Base-by-base conservation (phyloP, 306 rosid species). In the Albizia julibrissin region DNA sequence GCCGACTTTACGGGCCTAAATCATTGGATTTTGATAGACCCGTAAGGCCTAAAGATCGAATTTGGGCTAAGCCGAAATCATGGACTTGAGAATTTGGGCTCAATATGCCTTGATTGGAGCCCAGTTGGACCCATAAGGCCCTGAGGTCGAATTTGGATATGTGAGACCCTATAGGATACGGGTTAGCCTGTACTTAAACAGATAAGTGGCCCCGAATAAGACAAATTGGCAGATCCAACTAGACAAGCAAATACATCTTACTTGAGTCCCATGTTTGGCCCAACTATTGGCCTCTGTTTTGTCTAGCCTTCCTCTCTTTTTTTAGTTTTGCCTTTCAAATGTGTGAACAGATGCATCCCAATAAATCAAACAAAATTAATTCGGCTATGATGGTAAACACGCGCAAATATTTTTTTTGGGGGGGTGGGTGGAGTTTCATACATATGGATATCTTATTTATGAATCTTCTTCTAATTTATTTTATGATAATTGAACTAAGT, bases 21-120 rank as follows among this genome's bases (percentile, higher is more conserved):
- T 43, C 56, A 50, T 46, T 46, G 12, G 3, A 46, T 46, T 13
- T 12, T 46, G 52, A 46, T 46, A 3, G 18, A 37, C 40, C 40
- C 8, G 40, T 33, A 37, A 37, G 40, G 40, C 40, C 40, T 6
- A 37, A 37, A 37, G 0, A 37, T 6, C 7, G 39, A 37, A 37
- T 37, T 0, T 37, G 39, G 39, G 7, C 15, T 16, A 44, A 26
- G 12, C 76, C 61, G 40, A 43, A 70, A 5, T 27, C 18, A 59
- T 4, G 83, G 83, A 43, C 83, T n/a, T 33, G 3, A 72, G 18
- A 5, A 24, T 59, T 33, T 22, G 64, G 40, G 50, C 79, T 21
- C 13, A 18, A 7, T 10, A 34, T 44, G 67, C 40, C 40, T 58
- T 43, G 14, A 80, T 72, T 18, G 21, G 16, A 62, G 10, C 66